Conservation (phyloP, 2,329 filamentous ascomycete genomes). For the Cylindrodendrum hubeiense region DNA sequence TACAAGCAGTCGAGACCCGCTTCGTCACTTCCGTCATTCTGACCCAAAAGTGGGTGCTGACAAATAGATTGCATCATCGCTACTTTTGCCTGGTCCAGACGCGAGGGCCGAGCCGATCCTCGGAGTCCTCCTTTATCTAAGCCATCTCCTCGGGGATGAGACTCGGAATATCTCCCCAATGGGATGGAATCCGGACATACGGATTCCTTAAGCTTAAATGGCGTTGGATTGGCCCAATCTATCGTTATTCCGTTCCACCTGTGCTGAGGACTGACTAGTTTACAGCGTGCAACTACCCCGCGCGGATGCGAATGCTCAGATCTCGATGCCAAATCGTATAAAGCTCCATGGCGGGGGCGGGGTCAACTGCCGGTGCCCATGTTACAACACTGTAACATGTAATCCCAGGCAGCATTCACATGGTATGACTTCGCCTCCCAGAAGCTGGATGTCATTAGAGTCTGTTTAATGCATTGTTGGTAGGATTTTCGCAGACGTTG, state of each 20-base stretch:
- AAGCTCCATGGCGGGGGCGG: slow-evolving; percentile 20
- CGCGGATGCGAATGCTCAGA: slow-evolving; percentile 2
- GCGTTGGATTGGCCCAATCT: not conserved
- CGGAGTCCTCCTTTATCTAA: slow-evolving; percentile 26
- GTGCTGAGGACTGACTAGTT: not conserved
- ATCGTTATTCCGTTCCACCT: not conserved
- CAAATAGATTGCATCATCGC: slow-evolving; percentile 45
- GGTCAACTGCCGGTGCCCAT: slow-evolving; percentile 1
- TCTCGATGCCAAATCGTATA: slow-evolving; percentile 3
- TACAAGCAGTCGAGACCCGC: slow-evolving; percentile 31
- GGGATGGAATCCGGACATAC: not conserved
- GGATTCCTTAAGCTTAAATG: not conserved
- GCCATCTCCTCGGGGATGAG: not conserved
- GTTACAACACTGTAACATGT: not conserved
- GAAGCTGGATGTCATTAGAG: not conserved
- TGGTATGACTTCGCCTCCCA: not conserved
- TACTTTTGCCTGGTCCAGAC: not conserved
- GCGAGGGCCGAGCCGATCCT: slow-evolving; percentile 30
- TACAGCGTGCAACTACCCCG: not conserved
- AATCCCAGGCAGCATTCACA: not conserved
- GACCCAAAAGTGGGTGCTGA: slow-evolving; percentile 33
- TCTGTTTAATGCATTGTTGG: not conserved
- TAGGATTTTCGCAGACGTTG: too few species aligned
- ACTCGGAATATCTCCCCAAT: slow-evolving; percentile 6
- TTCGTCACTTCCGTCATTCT: slow-evolving; percentile 43